Conservation (phyloP, 2,329 filamentous ascomycete genomes). For the Cladosporium sp. region DNA sequence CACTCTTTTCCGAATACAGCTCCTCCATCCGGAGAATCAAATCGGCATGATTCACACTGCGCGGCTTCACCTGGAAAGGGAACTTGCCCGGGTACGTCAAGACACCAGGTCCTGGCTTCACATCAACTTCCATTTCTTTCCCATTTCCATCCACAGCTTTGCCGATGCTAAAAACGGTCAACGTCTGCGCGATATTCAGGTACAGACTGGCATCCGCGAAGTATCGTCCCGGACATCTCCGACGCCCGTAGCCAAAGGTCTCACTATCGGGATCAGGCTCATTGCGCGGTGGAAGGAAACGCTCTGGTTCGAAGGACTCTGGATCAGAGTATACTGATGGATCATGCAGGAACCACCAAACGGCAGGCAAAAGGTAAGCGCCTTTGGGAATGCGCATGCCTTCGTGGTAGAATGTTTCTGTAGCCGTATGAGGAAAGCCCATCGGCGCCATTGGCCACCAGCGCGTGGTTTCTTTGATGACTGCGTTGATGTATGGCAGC, state of each 20-base stretch:
- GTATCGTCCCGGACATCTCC: conserved; percentile 55
- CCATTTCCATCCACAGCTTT: conserved; percentile 41
- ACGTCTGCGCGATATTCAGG: conserved; percentile 43
- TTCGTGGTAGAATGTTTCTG: conserved; percentile 12
- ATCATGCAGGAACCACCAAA: conserved; percentile 41
- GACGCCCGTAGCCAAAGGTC: conserved; percentile 56
- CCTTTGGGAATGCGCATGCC: conserved; percentile 38
- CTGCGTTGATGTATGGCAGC: conserved; percentile 23
- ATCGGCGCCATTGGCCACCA: conserved; percentile 36
- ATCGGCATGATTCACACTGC: neutral
- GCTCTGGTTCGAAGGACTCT: conserved; percentile 36
- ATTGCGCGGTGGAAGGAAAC: conserved; percentile 39
- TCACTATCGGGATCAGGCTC: conserved; percentile 48
- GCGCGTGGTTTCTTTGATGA: conserved; percentile 29
- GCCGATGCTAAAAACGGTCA: conserved; percentile 50
- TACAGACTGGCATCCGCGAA: conserved; percentile 44
- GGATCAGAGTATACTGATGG: conserved; percentile 36
- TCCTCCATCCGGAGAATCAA: neutral
- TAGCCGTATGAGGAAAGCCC: conserved; percentile 21
- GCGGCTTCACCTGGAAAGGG: neutral
- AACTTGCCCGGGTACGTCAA: conserved; percentile 43
- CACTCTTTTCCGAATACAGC: neutral
- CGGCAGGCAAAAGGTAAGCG: conserved; percentile 30
- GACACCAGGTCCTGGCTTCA: conserved; percentile 41
- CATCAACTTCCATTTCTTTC: conserved; percentile 37